These are phyloP conservation scores for Cnidoscolus chayamansa DNA, from an alignment of 441 rosid genomes.

Conservation along the genomic window DNA sequence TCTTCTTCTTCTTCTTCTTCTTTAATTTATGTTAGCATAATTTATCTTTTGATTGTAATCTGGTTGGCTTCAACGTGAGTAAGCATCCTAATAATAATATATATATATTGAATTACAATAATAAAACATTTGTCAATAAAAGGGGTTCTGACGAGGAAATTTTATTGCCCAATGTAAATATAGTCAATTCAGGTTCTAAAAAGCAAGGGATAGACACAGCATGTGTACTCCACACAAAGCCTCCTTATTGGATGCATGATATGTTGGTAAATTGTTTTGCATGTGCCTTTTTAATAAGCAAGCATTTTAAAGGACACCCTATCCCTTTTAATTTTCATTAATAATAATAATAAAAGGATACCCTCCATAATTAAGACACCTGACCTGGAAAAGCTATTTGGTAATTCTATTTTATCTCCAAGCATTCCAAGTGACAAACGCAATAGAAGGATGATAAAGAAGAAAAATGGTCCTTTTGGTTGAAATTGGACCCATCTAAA, in stretches of 20 bases:
- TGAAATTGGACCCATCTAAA: not conserved
- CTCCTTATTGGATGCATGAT: constrained; percentile 21
- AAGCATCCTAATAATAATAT: too few species aligned
- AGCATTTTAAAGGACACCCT: not conserved
- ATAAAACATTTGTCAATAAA: too few species aligned
- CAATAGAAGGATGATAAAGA: not conserved
- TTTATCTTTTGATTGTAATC: too few species aligned
- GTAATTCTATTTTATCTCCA: not conserved
- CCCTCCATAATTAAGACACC: constrained; percentile 7
- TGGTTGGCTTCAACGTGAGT: too few species aligned
- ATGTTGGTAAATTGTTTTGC: constrained; percentile 14
- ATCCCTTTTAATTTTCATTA: constrained; percentile 11
- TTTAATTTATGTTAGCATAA: not conserved
- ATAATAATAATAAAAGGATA: constrained; percentile 1
- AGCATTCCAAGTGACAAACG: not conserved
- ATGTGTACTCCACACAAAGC: constrained; percentile 26
- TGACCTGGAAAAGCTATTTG: not conserved
- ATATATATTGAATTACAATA: too few species aligned
- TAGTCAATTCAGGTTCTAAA: constrained; percentile 8
- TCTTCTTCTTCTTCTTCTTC: not conserved
- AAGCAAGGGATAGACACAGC: constrained; percentile 25
- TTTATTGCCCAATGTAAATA: not conserved
- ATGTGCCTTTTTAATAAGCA: constrained; percentile 2
- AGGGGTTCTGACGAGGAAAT: too few species aligned
- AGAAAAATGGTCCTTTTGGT: not conserved